A percentile compares a stretch with the other conserved stretches of the same genome.
Conservation (phyloP, 2,329 filamentous ascomycete species). For the Pseudocercospora cruenta region DNA sequence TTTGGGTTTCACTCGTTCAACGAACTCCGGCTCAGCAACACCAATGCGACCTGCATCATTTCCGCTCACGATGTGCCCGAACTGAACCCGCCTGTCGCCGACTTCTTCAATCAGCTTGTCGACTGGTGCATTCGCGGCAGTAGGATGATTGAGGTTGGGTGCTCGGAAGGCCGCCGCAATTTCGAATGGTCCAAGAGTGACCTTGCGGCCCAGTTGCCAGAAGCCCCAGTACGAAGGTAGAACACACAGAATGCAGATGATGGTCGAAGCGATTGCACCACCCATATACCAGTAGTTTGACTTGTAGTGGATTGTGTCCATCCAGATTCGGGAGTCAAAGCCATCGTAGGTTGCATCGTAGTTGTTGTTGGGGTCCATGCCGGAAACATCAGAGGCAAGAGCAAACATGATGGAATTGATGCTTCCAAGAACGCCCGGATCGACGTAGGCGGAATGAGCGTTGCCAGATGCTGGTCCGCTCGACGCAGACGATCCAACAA, state of each 20-base stretch:
- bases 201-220: slow-evolving; percentile 23
- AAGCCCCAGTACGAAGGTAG: slow-evolving; percentile 41
- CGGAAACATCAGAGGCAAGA: slow-evolving; percentile 2
- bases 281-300: slow-evolving; percentile 36
- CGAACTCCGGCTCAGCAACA: slow-evolving; percentile 22
- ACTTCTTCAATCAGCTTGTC: slow-evolving; percentile 14
- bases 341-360: not conserved
- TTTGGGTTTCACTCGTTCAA: slow-evolving; percentile 19
- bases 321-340: not conserved
- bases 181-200: slow-evolving; percentile 41
- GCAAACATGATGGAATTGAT: slow-evolving; percentile 29
- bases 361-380: not conserved
- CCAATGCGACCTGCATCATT: slow-evolving; percentile 17
- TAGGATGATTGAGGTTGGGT: slow-evolving; percentile 16
- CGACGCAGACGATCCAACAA: not conserved
- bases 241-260: slow-evolving; percentile 38
- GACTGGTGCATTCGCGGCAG: slow-evolving; percentile 11
- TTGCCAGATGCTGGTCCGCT: not conserved
- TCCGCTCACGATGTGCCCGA: slow-evolving; percentile 18
- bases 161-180: slow-evolving; percentile 42
- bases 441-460: not conserved
- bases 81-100: slow-evolving; percentile 16
- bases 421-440: not conserved
- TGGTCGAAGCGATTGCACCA: slow-evolving; percentile 36
- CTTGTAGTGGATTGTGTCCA: slow-evolving; percentile 29